Evolutionary conservation across 768 basidiomycete genomes (phyloP), one percentile per base, ranked within the genome.

Genomic region (Macrocybe gigantea): DNA sequence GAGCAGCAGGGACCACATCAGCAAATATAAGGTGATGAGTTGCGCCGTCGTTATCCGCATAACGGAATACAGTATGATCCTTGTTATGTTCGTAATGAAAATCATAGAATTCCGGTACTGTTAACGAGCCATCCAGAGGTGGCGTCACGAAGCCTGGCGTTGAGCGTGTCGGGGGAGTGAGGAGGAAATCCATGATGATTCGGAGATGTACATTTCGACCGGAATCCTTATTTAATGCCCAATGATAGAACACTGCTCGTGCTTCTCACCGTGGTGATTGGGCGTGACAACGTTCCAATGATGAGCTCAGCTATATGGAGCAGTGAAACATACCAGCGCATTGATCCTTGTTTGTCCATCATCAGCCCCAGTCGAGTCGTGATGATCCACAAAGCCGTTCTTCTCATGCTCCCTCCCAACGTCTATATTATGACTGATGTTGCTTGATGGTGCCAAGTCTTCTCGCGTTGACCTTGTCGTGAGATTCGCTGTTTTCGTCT

Each of bases 1-100:
- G 48, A 33, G 48, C 47, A 14, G 48, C 51, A 14, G 51, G 51
- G n/a, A 49, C 51, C 11, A 52, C 45, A 10, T 52, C 51, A 32
- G 33, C 12, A 38, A 44, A 52, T 6, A 41, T 30, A 11, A 52
- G 12, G 15, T 41, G 34, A 22, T 22, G 22, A 9, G 44, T 49
- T 34, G 43, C 42, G 13, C 43, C 51, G n/a, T 34, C 40, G 33
- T 7, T 41, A 34, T 41, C 41, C 33, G 41, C 30, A 34, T 33
- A 52, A 10, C 40, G 6, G 38, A 52, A 52, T 10, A 52, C 41
- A 4, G 48, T 31, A 40, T 52, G 48, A 12, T 35, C 13, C 10
- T 47, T 42, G 36, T 52, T 52, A 35, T 52, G 38, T 33, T 29
- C 33, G 35, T 50, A 45, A 31, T 52, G 51, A 29, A 49, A 49